phyloP scores from a whole-genome alignment of 2,329 filamentous ascomycete species.

The Monosporascus sp. region DNA sequence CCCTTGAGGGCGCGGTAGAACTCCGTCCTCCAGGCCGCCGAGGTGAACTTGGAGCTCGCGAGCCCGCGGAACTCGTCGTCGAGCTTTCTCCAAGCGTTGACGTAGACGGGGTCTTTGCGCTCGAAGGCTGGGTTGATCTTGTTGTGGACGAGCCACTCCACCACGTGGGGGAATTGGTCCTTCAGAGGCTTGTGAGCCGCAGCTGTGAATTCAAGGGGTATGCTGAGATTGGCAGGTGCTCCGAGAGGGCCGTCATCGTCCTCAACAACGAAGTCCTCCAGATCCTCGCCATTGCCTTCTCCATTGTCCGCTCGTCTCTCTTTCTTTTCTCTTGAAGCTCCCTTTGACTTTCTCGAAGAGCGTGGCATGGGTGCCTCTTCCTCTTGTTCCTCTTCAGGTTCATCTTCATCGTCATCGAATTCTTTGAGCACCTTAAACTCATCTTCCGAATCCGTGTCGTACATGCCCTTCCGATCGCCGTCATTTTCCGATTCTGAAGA shows the following conservation, averaged over 20 bases:
- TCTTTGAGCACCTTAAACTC: conserved; percentile 23
- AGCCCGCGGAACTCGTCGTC: conserved; percentile 65
- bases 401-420: conserved; percentile 28
- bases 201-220: conserved; percentile 65
- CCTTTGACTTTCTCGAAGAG: conserved; percentile 9
- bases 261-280: conserved; percentile 60
- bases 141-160: conserved; percentile 79
- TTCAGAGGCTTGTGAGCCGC: conserved; percentile 62
- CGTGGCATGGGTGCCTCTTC: conserved; percentile 25
- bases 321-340: conserved; percentile 2
- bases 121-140: conserved; percentile 68
- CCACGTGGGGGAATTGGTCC: conserved; percentile 66
- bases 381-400: conserved; percentile 13
- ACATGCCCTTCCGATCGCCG: conserved; percentile 37
- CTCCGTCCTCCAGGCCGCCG: conserved; percentile 61
- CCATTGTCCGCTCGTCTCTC: conserved; percentile 9
- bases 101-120: conserved; percentile 56
- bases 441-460: conserved; percentile 27
- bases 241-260: conserved; percentile 55
- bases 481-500: conserved; percentile 40
- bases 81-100: conserved; percentile 63
- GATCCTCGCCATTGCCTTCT: conserved; percentile 25
- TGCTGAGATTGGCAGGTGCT: conserved; percentile 45
- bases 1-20: conserved; percentile 63
- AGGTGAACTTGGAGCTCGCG: conserved; percentile 65